A percentile compares a stretch with the other conserved stretches of the same genome.
phyloP scores from a whole-genome alignment of 768 basidiomycete species.

The Pholiota microspora region DNA sequence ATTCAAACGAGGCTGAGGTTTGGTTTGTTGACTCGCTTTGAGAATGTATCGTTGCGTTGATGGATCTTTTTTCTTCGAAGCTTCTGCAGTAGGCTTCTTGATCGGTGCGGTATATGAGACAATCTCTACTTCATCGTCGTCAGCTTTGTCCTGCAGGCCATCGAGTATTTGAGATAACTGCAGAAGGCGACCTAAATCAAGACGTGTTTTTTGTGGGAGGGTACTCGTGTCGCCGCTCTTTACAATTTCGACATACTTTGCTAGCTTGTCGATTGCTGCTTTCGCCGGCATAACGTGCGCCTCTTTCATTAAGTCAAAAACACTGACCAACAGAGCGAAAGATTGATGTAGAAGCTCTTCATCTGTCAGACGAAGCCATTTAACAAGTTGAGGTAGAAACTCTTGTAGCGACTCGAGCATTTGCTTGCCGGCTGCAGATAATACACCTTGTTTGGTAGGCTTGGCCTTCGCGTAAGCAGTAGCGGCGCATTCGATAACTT shows the following conservation, averaged over 20 bases:
- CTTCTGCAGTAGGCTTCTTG: slow-evolving; percentile 11
- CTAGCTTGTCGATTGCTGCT: slow-evolving; percentile 61
- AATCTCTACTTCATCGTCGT: slow-evolving; percentile 61
- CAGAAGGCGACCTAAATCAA: slow-evolving; percentile 56
- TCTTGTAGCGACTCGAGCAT: slow-evolving; percentile 80
- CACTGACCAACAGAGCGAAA: slow-evolving; percentile 74
- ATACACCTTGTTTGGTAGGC: slow-evolving; percentile 32
- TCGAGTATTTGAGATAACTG: slow-evolving; percentile 67
- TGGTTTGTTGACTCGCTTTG: neutral
- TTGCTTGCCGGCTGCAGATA: slow-evolving; percentile 61
- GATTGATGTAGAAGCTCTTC: slow-evolving; percentile 89
- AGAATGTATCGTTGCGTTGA: neutral
- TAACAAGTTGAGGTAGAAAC: slow-evolving; percentile 74
- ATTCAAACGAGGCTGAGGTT: slow-evolving; percentile 1
- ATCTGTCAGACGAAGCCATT: slow-evolving; percentile 93
- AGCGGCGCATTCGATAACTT: slow-evolving; percentile 73
- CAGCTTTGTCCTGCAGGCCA: slow-evolving; percentile 45
- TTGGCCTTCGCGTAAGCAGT: slow-evolving; percentile 26
- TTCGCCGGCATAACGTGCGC: slow-evolving; percentile 54
- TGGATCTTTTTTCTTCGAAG: neutral
- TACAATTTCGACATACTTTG: slow-evolving; percentile 61
- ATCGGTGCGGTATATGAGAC: slow-evolving; percentile 33
- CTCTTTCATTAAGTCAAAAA: slow-evolving; percentile 75
- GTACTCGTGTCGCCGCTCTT: slow-evolving; percentile 35
- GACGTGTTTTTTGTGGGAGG: slow-evolving; percentile 41